Percentiles rank a stretch among this genome's conserved stretches.
Conservation (phyloP, 192 early-diverging fungal species). For the Podila minutissima region DNA sequence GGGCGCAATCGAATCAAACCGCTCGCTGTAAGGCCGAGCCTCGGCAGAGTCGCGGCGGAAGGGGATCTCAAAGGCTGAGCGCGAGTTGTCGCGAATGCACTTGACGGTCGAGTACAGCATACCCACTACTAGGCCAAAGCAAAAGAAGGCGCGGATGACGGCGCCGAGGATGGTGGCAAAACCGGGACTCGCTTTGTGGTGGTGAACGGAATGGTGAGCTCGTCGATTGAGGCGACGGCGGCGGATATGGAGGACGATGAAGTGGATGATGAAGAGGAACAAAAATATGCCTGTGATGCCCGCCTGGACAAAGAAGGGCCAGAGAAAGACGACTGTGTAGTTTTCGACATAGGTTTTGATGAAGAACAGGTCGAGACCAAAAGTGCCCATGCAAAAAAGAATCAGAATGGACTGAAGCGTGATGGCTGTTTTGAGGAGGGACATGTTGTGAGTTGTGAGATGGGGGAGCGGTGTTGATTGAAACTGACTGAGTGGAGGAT, state of each 20-base stretch:
- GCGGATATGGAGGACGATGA: neutral
- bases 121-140: neutral
- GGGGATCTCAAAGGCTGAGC: neutral
- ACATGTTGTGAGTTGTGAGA: too few species aligned
- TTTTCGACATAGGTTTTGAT: neutral
- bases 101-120: neutral
- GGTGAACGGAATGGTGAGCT: neutral
- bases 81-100: neutral
- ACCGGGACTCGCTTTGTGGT: neutral
- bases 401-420: neutral
- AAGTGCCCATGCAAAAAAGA: neutral
- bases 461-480: too few species aligned
- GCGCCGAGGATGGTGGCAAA: neutral
- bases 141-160: neutral
- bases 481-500: too few species aligned
- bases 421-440: neutral
- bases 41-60: neutral
- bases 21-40: neutral
- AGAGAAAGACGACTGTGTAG: neutral
- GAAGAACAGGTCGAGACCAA: neutral
- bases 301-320: neutral
- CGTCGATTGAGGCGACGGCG: neutral
- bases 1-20: neutral
- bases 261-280: neutral
- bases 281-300: neutral